A percentile compares a stretch with the other conserved stretches of the same genome.
Evolutionary conservation across 352 stramenopile species (phyloP).

Genomic region (Discostella stelligera): DNA sequence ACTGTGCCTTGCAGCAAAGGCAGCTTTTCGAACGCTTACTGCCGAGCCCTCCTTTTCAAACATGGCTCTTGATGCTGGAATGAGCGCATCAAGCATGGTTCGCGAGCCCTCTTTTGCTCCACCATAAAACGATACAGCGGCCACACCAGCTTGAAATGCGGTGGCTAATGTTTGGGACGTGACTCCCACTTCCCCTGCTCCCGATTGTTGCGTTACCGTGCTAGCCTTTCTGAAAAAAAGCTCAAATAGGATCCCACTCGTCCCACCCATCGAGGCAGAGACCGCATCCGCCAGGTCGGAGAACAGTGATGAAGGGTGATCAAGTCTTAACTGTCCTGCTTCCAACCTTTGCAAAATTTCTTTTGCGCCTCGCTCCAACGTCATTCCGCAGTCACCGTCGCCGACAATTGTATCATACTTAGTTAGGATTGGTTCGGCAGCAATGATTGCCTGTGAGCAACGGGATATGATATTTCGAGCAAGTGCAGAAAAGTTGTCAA

Average conservation of each 20-base stretch:
- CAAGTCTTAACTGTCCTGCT: slow-evolving; percentile 23
- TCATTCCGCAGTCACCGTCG: slow-evolving; percentile 96
- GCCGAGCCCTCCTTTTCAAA: slow-evolving; percentile 23
- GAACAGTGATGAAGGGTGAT: slow-evolving; percentile 70
- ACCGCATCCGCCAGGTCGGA: slow-evolving; percentile 71
- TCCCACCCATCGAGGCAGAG: slow-evolving; percentile 88
- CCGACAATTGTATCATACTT: slow-evolving; percentile 94
- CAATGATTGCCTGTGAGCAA: slow-evolving; percentile 84
- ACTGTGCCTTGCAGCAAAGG: slow-evolving; percentile 84
- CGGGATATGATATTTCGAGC: slow-evolving; percentile 24
- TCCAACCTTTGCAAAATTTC: slow-evolving; percentile 81
- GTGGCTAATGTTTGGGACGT: slow-evolving; percentile 39
- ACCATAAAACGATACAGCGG: slow-evolving; percentile 87
- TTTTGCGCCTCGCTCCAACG: slow-evolving; percentile 90
- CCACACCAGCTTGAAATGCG: slow-evolving; percentile 82
- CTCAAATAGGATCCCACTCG: slow-evolving; percentile 91
- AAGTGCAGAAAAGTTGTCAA: slow-evolving; percentile 45
- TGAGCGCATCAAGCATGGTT: slow-evolving; percentile 95
- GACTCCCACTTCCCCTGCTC: slow-evolving; percentile 40
- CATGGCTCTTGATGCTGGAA: slow-evolving; percentile 84
- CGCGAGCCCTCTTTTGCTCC: slow-evolving; percentile 90
- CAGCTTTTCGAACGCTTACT: slow-evolving; percentile 60
- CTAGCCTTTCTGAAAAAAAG: slow-evolving; percentile 87
- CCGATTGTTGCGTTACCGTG: slow-evolving; percentile 29
- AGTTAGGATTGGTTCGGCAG: slow-evolving; percentile 89